Conservation (phyloP, 2,329 filamentous ascomycete genomes). For the Periconia sp. region DNA sequence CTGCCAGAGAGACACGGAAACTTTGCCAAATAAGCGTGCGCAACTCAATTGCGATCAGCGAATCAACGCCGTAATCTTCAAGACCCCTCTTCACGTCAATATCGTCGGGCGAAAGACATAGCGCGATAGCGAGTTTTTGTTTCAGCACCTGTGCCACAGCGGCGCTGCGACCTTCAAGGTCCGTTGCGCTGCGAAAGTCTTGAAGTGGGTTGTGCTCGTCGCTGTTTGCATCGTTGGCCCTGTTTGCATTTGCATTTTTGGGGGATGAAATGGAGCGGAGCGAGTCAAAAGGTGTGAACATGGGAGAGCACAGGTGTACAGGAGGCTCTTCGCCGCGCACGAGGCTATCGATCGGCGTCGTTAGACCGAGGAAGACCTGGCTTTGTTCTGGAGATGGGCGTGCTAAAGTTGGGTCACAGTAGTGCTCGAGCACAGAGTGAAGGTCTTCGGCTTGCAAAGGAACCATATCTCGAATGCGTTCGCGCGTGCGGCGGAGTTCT, state of each 20-base stretch:
- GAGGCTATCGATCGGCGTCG: not conserved
- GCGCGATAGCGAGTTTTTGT: conserved; percentile 10
- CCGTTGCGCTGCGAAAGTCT: conserved; percentile 7
- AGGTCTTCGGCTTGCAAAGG: not conserved
- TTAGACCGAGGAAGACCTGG: not conserved
- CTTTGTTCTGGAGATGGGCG: not conserved
- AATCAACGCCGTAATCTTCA: conserved; percentile 7
- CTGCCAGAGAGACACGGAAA: not conserved
- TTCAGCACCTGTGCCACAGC: conserved; percentile 13
- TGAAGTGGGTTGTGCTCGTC: conserved; percentile 1
- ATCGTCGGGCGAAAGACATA: conserved; percentile 19
- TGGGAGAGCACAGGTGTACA: no score
- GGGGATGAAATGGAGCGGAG: no score
- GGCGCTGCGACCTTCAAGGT: conserved; percentile 7
- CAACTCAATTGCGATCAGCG: conserved; percentile 5
- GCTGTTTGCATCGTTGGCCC: no score
- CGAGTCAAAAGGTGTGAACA: no score
- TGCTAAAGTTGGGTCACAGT: conserved; percentile 10
- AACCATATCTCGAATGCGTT: not conserved
- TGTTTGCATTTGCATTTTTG: no score
- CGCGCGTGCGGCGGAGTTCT: conserved; percentile 4
- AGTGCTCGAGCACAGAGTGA: conserved; percentile 6
- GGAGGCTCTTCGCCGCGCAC: not conserved
- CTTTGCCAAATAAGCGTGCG: conserved; percentile 4
- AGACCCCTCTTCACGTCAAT: conserved; percentile 24